phyloP scores from a whole-genome alignment of 371 early-diverging fungal genomes.

The Chytridium lagenaria region DNA sequence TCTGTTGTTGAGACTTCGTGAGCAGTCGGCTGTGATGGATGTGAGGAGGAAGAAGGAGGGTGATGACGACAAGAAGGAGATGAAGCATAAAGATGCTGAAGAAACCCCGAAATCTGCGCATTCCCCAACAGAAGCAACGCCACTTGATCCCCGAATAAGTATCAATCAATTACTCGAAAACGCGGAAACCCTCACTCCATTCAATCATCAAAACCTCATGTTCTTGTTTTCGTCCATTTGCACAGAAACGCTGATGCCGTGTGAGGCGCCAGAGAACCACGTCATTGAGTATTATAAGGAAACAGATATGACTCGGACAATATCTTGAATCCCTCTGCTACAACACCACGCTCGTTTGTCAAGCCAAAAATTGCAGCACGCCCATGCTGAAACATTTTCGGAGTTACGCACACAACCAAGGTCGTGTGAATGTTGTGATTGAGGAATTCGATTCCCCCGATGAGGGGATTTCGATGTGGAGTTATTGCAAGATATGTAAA shows the following conservation, averaged over 20 bases:
- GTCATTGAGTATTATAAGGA: conserved; percentile 80
- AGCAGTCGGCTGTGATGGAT: neutral
- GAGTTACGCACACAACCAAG: conserved; percentile 82
- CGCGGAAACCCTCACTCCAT: conserved; percentile 65
- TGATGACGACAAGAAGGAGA: conserved; percentile 13
- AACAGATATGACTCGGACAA: conserved; percentile 87
- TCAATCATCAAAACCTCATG: conserved; percentile 70
- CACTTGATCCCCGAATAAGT: neutral
- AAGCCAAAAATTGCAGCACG: conserved; percentile 69
- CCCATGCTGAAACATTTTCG: conserved; percentile 79
- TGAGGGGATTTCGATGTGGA: conserved; percentile 84
- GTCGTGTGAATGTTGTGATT: conserved; percentile 76
- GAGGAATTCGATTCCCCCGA: conserved; percentile 69
- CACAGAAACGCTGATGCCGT: conserved; percentile 68
- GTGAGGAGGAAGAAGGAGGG: neutral
- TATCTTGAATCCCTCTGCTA: conserved; percentile 84
- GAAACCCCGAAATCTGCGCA: too few species aligned
- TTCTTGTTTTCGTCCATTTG: conserved; percentile 78
- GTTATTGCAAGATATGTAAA: conserved; percentile 76
- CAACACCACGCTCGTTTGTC: conserved; percentile 68
- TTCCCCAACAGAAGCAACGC: neutral
- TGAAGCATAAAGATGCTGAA: too few species aligned
- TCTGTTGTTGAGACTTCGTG: conserved; percentile 51
- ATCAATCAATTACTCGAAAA: conserved; percentile 46
- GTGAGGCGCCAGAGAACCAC: conserved; percentile 74